phyloP scores from a whole-genome alignment of 192 early-diverging fungal species.

The Podila epicladia region DNA sequence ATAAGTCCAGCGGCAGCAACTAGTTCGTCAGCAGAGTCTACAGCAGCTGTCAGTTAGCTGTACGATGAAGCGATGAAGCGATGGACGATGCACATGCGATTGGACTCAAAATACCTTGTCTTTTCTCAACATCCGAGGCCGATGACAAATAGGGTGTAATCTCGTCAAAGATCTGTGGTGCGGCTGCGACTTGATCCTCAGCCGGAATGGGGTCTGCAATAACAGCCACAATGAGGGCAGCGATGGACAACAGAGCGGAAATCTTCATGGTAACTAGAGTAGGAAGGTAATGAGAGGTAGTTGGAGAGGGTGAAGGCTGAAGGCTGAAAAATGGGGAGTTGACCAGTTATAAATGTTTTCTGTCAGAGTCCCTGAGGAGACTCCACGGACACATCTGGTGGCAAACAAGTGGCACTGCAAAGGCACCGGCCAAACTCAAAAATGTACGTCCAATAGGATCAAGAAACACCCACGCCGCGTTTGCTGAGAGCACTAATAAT shows the following conservation, averaged over 20 bases:
- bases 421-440: too few species aligned
- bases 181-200: not conserved
- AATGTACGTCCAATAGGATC: too few species aligned
- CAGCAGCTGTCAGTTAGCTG: not conserved
- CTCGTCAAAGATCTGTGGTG: not conserved
- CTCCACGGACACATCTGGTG: too few species aligned
- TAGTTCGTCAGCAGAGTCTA: not conserved
- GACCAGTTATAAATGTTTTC: too few species aligned
- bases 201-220: not conserved
- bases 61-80: not conserved
- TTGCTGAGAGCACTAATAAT: too few species aligned
- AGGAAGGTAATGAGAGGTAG: not conserved
- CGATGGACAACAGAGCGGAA: not conserved
- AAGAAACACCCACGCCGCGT: too few species aligned
- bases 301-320: not conserved
- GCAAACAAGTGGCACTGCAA: too few species aligned
- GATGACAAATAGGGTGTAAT: not conserved
- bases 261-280: not conserved
- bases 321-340: too few species aligned
- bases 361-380: too few species aligned
- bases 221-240: conserved; percentile 1
- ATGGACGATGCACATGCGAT: not conserved
- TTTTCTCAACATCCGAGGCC: not conserved
- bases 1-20: not conserved
- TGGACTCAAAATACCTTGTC: not conserved